Conservation (phyloP, 495 filamentous ascomycete species). For the Astrothelium subdiscretum region DNA sequence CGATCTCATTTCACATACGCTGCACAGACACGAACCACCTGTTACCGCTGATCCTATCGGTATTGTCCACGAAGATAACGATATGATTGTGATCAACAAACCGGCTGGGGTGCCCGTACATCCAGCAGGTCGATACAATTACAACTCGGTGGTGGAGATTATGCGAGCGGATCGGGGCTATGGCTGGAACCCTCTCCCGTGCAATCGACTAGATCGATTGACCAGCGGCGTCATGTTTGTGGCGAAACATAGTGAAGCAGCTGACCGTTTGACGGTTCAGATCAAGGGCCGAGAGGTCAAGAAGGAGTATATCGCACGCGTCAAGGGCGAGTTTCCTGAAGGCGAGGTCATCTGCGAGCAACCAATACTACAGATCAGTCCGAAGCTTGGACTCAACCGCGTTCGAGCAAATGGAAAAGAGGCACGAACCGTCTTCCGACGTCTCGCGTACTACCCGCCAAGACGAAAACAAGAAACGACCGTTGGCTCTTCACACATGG, state of each 20-base stretch:
- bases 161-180: slow-evolving; percentile 64
- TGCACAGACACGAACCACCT: slow-evolving; percentile 92
- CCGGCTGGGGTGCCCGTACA: slow-evolving; percentile 91
- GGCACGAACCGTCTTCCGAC: slow-evolving; percentile 80
- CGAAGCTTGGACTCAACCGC: slow-evolving; percentile 86
- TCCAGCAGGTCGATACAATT: slow-evolving; percentile 87
- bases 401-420: slow-evolving; percentile 86
- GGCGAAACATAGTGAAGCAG: slow-evolving; percentile 68
- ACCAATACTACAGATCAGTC: slow-evolving; percentile 86
- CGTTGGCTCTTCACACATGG: slow-evolving; percentile 1
- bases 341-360: slow-evolving; percentile 73
- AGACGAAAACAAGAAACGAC: background rate
- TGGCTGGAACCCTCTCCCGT: slow-evolving; percentile 66
- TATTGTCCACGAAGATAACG: slow-evolving; percentile 80
- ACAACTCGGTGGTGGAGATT: slow-evolving; percentile 88
- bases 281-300: slow-evolving; percentile 65
- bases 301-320: slow-evolving; percentile 90
- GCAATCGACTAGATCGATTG: slow-evolving; percentile 85
- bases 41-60: slow-evolving; percentile 67
- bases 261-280: slow-evolving; percentile 60
- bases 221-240: slow-evolving; percentile 98
- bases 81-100: slow-evolving; percentile 92
- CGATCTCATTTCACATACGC: slow-evolving; percentile 80
- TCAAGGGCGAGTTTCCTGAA: slow-evolving; percentile 78
- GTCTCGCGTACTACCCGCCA: slow-evolving; percentile 72